phyloP scores from a whole-genome alignment of 345 rosid species.

The Euclidium syriacum region DNA sequence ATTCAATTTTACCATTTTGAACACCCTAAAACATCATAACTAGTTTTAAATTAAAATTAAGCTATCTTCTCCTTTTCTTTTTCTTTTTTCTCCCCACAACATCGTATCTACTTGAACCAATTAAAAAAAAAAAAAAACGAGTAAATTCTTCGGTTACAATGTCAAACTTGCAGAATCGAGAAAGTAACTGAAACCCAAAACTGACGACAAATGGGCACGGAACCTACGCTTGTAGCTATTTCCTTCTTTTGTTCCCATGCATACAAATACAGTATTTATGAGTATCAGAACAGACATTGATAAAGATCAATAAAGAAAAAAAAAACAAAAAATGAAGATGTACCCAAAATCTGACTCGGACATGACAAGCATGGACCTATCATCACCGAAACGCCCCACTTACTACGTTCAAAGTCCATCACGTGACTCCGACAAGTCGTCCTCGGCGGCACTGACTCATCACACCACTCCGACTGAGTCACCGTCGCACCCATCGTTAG shows the following conservation, averaged over 20 bases:
- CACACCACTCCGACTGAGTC: constrained; percentile 65
- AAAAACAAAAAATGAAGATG: constrained; percentile 26
- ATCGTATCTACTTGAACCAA: background rate
- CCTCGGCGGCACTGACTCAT: constrained; percentile 44
- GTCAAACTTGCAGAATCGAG: background rate
- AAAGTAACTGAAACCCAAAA: constrained; percentile 10
- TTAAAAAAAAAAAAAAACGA: background rate
- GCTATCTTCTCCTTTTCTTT: background rate
- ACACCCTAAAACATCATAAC: no score
- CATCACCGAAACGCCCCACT: constrained; percentile 64
- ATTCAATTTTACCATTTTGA: no score
- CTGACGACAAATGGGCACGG: constrained; percentile 19
- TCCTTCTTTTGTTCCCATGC: constrained; percentile 22
- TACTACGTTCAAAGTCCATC: constrained; percentile 83
- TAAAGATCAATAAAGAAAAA: background rate
- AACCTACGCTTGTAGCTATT: constrained; percentile 20
- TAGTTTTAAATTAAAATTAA: background rate
- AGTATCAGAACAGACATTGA: constrained; percentile 18
- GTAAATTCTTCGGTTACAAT: constrained; percentile 14
- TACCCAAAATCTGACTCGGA: constrained; percentile 68
- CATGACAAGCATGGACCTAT: constrained; percentile 59
- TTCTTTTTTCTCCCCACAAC: background rate
- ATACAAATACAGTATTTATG: constrained; percentile 14
- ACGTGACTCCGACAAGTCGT: constrained; percentile 83
- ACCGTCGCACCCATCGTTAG: constrained; percentile 69